Base-by-base conservation (phyloP, 2,329 filamentous ascomycete genomes). In the Colletotrichum sidae region DNA sequence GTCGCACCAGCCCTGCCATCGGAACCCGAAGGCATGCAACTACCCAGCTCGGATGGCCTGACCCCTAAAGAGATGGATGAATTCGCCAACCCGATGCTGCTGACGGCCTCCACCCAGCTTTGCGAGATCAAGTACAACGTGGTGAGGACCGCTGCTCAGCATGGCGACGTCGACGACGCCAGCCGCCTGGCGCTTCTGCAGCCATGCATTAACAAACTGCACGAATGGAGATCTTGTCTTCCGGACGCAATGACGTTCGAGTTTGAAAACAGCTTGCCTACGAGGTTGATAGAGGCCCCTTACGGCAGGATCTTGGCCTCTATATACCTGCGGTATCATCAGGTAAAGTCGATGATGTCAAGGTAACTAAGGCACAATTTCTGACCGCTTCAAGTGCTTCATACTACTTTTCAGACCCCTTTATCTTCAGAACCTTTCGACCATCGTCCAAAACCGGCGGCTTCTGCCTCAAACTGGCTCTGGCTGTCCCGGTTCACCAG, bases 381-480 rank as follows among this genome's bases (percentile, higher is more conserved):
- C 25, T 25, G 25, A 25, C 25, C 17, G 15, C 2, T 15, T 5
- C 2, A 45, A 66, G 62, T 68, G 68, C 25, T 66, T 45, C 42
- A 69, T 69, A 10, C 34, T 69, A 4, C 41, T 68, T 3, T 6
- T 69, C 0, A 64, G 68, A 7, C 68, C 68, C 1, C 49, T 69
- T 1, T 68, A 68, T 35, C 50, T 69, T 3, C 68, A 69, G n/a
- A 44, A 66, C 6, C 44, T 69, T 0, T 63, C 65, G 1, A 47
- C 46, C 0, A 59, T 63, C 5, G 39, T 60, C 0, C 50, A 60
- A 9, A 57, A 47, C 2, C 55, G 50, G 1, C 37, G 44, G 5
- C 35, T 38, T 0, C 54, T 39, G n/a, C 17, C 4, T 17, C 44
- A 46, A 5, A 4, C 44, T 2, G 44, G 6, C 42, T 13, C 42